Conservation (phyloP, 257 asterid genomes). For the Ophiorrhiza pumila region DNA sequence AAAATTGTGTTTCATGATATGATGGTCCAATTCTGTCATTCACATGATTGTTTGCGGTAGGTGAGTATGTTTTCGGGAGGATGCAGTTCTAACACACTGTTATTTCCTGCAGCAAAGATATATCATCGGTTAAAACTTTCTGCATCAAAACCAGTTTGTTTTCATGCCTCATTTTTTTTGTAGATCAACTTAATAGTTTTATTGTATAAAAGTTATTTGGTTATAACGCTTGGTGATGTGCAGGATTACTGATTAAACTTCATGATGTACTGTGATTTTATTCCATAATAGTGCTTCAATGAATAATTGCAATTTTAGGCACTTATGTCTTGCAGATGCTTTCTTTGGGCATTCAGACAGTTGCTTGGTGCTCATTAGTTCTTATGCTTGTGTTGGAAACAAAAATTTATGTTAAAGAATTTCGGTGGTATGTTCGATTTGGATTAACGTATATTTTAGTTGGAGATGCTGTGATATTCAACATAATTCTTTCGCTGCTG, state of each 20-base stretch:
- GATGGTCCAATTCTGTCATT: neutral
- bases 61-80: neutral
- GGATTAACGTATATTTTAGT: constrained; percentile 61
- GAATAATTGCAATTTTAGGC: neutral
- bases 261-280: neutral
- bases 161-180: neutral
- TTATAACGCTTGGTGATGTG: neutral
- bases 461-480: constrained; percentile 69
- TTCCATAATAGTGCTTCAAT: neutral
- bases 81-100: neutral
- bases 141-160: neutral
- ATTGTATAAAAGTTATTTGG: neutral
- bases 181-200: neutral
- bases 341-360: constrained; percentile 52
- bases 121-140: neutral
- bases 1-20: neutral
- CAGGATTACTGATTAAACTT: neutral
- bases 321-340: constrained; percentile 46
- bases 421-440: constrained; percentile 83
- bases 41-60: neutral
- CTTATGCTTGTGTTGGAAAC: constrained; percentile 63
- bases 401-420: constrained; percentile 60
- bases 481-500: constrained; percentile 46
- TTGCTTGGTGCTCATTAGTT: constrained; percentile 70
- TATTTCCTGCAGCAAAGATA: neutral